Percentiles rank a stretch among this genome's conserved stretches.
Conservation (phyloP, 2,329 filamentous ascomycete species). For the Neonectria coccinea region DNA sequence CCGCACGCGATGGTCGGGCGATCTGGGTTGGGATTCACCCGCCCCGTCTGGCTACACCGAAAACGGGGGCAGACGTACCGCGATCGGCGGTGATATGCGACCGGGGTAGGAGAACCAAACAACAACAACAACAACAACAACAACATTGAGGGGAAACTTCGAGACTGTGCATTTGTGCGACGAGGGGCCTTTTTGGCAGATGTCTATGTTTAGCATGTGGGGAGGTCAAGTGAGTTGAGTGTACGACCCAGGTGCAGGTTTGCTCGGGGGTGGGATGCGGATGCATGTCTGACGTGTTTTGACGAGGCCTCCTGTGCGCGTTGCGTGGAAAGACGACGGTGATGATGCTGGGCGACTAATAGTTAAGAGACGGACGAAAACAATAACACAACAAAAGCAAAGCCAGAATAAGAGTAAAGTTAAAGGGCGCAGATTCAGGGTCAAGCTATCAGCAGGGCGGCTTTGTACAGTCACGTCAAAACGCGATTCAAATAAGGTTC, state of each 20-base stretch:
- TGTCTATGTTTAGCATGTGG: neutral
- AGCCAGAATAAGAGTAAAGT: neutral
- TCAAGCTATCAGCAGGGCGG: neutral
- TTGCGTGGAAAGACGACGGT: neutral
- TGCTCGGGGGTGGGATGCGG: neutral
- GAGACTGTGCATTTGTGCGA: neutral
- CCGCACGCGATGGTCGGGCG: neutral
- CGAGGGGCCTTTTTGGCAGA: neutral
- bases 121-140: neutral
- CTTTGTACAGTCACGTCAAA: neutral
- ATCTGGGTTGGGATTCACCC: neutral
- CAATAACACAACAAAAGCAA: neutral
- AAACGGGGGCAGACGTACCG: neutral
- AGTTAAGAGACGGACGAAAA: neutral
- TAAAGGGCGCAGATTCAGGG: too few relatives aligned
- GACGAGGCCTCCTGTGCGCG: neutral
- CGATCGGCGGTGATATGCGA: neutral
- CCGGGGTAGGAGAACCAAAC: neutral
- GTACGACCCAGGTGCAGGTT: neutral
- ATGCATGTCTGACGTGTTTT: slow-evolving; percentile 8
- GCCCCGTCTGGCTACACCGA: neutral
- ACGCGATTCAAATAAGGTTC: neutral
- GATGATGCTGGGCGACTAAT: neutral
- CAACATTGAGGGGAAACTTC: neutral
- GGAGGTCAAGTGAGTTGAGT: neutral